A percentile compares a stretch with the other conserved stretches of the same genome.
Evolutionary conservation across 768 basidiomycete genomes (phyloP).

Genomic region (Cyathus striatus): DNA sequence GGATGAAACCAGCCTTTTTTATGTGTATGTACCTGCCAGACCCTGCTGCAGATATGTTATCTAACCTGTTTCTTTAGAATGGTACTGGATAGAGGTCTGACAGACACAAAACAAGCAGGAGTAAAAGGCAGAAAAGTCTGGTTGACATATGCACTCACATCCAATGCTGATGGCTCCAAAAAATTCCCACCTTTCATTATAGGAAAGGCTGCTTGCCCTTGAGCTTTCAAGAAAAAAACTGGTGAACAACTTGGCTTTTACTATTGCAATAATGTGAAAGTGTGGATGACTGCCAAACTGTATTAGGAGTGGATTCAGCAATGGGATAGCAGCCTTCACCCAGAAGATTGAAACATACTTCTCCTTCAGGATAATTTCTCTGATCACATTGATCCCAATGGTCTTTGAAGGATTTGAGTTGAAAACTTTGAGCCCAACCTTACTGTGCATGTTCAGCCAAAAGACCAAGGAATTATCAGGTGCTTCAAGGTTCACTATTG

Average conservation of each 20-base stretch:
- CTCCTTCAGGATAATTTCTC: conserved; percentile 21
- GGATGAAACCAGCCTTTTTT: conserved; percentile 12
- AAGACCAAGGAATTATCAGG: conserved; percentile 21
- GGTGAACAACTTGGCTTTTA: conserved; percentile 20
- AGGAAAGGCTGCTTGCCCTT: conserved; percentile 18
- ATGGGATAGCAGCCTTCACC: conserved; percentile 16
- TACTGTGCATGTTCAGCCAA: conserved; percentile 22
- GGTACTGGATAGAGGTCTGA: conserved; percentile 20
- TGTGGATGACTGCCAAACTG: conserved; percentile 24
- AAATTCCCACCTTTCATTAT: conserved; percentile 20
- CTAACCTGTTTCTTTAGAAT: conserved; percentile 11
- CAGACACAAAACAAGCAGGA: conserved; percentile 10
- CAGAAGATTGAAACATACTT: conserved; percentile 14
- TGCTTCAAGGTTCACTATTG: conserved; percentile 18
- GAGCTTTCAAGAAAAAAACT: conserved; percentile 16
- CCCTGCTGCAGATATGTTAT: not conserved
- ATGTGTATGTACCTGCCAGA: conserved; percentile 17
- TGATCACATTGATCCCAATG: conserved; percentile 12
- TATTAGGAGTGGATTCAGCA: conserved; percentile 24
- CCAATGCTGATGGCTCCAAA: conserved; percentile 22
- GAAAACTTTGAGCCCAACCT: conserved; percentile 22
- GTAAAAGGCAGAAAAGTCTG: conserved; percentile 21
- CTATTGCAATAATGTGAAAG: conserved; percentile 25
- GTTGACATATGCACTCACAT: conserved; percentile 20
- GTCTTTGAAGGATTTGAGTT: conserved; percentile 11